These are phyloP conservation scores for Fraxinus greggii DNA, from an alignment of 305 asterid genomes.

Conservation along the genomic window DNA sequence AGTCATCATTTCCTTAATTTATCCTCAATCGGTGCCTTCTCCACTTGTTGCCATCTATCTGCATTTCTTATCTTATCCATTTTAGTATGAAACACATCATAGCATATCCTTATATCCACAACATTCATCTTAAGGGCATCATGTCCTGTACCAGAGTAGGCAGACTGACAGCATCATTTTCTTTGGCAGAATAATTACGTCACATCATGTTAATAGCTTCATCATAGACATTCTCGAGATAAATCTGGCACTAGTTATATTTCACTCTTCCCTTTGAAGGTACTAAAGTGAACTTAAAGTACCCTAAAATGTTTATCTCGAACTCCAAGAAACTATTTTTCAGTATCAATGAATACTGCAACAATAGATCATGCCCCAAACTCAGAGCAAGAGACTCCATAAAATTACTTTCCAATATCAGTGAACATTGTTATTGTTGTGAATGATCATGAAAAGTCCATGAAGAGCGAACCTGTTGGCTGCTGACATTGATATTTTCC, in stretches of 20 bases:
- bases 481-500: conserved; percentile 63
- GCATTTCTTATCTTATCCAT: not conserved
- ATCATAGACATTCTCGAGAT: not conserved
- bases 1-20: not conserved
- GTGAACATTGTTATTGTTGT: conserved; percentile 4
- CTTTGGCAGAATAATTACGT: not conserved
- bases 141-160: not conserved
- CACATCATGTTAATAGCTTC: not conserved
- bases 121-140: not conserved
- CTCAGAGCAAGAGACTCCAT: conserved; percentile 1
- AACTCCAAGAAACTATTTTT: not conserved
- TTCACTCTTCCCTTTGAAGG: not conserved
- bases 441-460: conserved; percentile 4
- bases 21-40: not conserved
- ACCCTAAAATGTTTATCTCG: not conserved
- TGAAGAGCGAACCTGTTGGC: conserved; percentile 68
- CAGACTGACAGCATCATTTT: not conserved
- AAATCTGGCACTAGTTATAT: not conserved
- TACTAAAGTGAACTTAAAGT: conserved; percentile 9
- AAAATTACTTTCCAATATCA: conserved; percentile 7
- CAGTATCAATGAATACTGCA: not conserved
- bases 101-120: not conserved
- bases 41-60: not conserved
- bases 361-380: not conserved
- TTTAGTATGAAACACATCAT: not conserved